Evolutionary conservation across 2,329 filamentous ascomycete species (phyloP).

Genomic region (Talaromyces verruculosus): DNA sequence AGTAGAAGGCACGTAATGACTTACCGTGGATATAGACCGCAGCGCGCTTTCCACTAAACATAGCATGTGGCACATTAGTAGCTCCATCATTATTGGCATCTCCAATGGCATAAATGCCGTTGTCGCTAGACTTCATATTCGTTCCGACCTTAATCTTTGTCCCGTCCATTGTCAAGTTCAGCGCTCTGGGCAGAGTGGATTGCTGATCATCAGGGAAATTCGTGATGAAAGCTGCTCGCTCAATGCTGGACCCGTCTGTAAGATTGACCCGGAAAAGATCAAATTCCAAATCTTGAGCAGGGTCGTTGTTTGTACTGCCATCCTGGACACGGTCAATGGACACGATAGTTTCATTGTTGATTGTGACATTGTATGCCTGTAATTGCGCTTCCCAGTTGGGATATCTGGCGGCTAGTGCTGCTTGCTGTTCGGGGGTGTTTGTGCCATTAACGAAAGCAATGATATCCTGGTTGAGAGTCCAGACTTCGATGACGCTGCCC

Average conservation of each 20-base stretch:
- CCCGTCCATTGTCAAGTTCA: constrained; percentile 50
- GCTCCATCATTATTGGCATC: constrained; percentile 61
- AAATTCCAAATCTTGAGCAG: constrained; percentile 44
- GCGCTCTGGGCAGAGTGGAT: constrained; percentile 48
- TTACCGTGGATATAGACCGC: constrained; percentile 60
- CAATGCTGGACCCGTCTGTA: constrained; percentile 44
- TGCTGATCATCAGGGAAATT: constrained; percentile 52
- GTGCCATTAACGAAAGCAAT: constrained; percentile 62
- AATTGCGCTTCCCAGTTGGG: constrained; percentile 55
- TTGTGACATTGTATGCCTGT: constrained; percentile 49
- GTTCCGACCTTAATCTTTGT: constrained; percentile 49
- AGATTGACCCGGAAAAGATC: constrained; percentile 60
- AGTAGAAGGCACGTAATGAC: constrained; percentile 26
- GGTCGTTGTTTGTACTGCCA: constrained; percentile 31
- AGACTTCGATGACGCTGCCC: constrained; percentile 52
- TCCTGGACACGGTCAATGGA: constrained; percentile 50
- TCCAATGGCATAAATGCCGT: constrained; percentile 59
- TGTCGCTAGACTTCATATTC: constrained; percentile 54
- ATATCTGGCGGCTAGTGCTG: constrained; percentile 40
- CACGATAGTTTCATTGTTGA: constrained; percentile 59
- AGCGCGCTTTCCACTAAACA: constrained; percentile 59
- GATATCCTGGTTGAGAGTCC: constrained; percentile 57
- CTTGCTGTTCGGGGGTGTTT: constrained; percentile 48
- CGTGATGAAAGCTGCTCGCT: constrained; percentile 55
- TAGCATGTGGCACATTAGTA: constrained; percentile 62